Percentiles rank a stretch among this genome's conserved stretches.
These are phyloP conservation scores for Jamesozyma lodderae DNA, from an alignment of 805 yeast species.

Conservation along the genomic window DNA sequence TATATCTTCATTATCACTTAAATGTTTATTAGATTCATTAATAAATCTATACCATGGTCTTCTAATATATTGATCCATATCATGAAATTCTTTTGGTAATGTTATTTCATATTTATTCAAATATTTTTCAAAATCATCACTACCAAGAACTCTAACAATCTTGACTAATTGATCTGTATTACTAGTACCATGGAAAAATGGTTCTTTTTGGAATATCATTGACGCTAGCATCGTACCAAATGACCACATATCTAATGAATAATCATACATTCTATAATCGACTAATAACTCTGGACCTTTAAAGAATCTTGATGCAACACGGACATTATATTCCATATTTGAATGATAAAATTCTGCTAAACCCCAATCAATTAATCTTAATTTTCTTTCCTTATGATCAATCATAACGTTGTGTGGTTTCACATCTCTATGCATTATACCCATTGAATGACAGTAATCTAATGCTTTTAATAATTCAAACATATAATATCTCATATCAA, in stretches of 20 bases:
- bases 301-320: constrained; percentile 88
- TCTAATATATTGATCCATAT: constrained; percentile 63
- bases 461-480: constrained; percentile 72
- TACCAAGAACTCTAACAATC: constrained; percentile 80
- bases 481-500: constrained; percentile 77
- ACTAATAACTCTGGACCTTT: constrained; percentile 90
- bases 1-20: constrained; percentile 56
- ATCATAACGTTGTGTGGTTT: constrained; percentile 96
- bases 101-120: constrained; percentile 61
- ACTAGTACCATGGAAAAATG: constrained; percentile 85
- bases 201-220: constrained; percentile 81
- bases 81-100: constrained; percentile 68
- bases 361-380: constrained; percentile 92
- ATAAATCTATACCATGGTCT: constrained; percentile 83
- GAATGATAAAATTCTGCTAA: constrained; percentile 89
- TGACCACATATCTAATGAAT: constrained; percentile 88
- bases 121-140: constrained; percentile 66
- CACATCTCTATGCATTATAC: constrained; percentile 92
- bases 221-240: constrained; percentile 91
- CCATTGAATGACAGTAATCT: constrained; percentile 88
- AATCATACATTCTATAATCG: constrained; percentile 81
- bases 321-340: constrained; percentile 80
- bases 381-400: constrained; percentile 60
- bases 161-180: constrained; percentile 87
- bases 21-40: constrained; percentile 56